Percentiles rank a stretch among this genome's conserved stretches.
Conservation (phyloP, 345 rosid species). For the Nasturtium officinale region DNA sequence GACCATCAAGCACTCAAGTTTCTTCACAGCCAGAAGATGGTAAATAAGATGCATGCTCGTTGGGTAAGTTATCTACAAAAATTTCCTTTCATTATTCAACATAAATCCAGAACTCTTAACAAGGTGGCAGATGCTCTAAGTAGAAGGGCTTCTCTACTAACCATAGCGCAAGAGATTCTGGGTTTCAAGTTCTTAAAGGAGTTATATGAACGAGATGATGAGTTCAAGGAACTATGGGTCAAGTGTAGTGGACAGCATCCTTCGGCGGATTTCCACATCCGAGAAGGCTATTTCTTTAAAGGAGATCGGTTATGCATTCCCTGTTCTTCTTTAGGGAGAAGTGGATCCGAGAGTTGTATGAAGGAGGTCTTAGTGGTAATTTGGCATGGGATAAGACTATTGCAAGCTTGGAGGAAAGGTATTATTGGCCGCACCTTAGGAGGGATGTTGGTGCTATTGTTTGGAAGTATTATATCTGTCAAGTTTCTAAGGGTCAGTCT, state of each 20-base stretch:
- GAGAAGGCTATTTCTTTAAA: not conserved
- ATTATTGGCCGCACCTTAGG: conserved; percentile 9
- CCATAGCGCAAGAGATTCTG: not conserved
- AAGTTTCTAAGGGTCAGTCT: not conserved
- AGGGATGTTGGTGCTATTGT: conserved; percentile 7
- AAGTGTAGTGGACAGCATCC: not conserved
- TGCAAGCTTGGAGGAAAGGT: conserved; percentile 11
- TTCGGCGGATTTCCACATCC: not conserved
- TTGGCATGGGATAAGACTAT: conserved; percentile 19
- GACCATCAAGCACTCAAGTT: not conserved
- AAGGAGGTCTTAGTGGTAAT: conserved; percentile 23
- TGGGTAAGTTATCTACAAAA: conserved; percentile 4
- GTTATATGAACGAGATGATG: not conserved
- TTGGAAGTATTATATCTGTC: not conserved
- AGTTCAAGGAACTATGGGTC: not conserved
- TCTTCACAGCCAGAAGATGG: not conserved
- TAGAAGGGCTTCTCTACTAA: not conserved
- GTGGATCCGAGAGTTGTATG: conserved; percentile 15
- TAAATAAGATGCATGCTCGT: conserved; percentile 7
- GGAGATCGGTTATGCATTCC: conserved; percentile 2
- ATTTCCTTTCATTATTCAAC: conserved; percentile 2
- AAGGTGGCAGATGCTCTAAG: conserved; percentile 7
- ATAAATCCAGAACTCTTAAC: not conserved
- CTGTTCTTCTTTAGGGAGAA: conserved; percentile 1
- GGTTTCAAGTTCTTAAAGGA: not conserved